Percentiles rank a stretch among this genome's conserved stretches.
Conservation (phyloP, 768 basidiomycete genomes). For the Steccherinum ochraceum region DNA sequence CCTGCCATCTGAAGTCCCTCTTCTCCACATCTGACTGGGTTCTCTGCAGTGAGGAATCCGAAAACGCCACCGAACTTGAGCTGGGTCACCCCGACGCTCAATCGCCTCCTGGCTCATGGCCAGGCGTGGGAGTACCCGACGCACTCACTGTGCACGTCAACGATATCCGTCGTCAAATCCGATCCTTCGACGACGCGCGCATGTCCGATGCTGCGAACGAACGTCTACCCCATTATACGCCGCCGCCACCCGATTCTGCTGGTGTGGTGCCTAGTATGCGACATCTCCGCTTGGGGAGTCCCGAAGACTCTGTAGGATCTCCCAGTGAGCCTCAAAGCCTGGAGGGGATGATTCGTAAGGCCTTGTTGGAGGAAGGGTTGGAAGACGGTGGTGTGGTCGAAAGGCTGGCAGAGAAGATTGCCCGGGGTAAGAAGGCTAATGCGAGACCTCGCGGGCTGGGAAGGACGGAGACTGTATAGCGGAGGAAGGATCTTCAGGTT, state of each 20-base stretch:
- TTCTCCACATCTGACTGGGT: not conserved
- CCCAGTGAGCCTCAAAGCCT: constrained; percentile 38
- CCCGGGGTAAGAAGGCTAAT: constrained; percentile 39
- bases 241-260: constrained; percentile 42
- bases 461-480: constrained; percentile 38
- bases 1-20: not conserved
- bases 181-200: constrained; percentile 75
- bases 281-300: constrained; percentile 18
- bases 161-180: constrained; percentile 55
- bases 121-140: constrained; percentile 29
- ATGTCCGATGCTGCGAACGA: constrained; percentile 71
- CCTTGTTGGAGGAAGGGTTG: constrained; percentile 45
- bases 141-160: constrained; percentile 58
- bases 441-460: constrained; percentile 50
- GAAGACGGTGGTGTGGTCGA: constrained; percentile 50
- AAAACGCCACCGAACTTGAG: constrained; percentile 66
- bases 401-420: constrained; percentile 55
- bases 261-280: constrained; percentile 48
- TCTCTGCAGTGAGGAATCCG: constrained; percentile 63
- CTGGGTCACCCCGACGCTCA: constrained; percentile 24
- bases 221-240: constrained; percentile 54
- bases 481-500: not conserved
- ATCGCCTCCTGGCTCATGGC: constrained; percentile 21
- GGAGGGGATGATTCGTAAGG: constrained; percentile 60
- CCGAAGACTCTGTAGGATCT: constrained; percentile 17